Evolutionary conservation across 2,329 filamentous ascomycete genomes (phyloP).

Genomic region (Fusarium chlamydosporum): DNA sequence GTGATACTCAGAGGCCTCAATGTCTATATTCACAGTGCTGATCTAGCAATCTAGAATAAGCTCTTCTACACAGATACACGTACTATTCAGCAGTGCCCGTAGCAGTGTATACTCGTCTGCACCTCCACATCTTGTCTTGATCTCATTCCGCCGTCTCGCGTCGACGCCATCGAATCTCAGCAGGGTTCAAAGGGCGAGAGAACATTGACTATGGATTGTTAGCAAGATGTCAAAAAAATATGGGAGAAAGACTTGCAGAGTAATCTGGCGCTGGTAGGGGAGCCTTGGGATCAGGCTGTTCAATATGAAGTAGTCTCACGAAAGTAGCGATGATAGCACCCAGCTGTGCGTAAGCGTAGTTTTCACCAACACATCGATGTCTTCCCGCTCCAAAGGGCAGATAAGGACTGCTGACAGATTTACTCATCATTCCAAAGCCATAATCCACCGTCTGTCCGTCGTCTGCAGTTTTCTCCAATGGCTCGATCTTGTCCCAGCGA

Average conservation of each 20-base stretch:
- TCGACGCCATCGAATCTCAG: slow-evolving; percentile 36
- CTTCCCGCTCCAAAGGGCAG: slow-evolving; percentile 95
- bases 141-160: background rate
- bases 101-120: too few relatives aligned
- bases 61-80: too few relatives aligned
- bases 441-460: slow-evolving; percentile 87
- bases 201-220: slow-evolving; percentile 40
- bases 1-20: too few relatives aligned
- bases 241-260: slow-evolving; percentile 60
- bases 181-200: slow-evolving; percentile 46
- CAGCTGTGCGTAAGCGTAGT: slow-evolving; percentile 93
- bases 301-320: slow-evolving; percentile 82
- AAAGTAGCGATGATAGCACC: slow-evolving; percentile 84
- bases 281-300: slow-evolving; percentile 64
- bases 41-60: too few relatives aligned
- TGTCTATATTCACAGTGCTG: background rate
- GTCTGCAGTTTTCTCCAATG: slow-evolving; percentile 62
- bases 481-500: slow-evolving; percentile 77
- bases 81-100: too few relatives aligned
- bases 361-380: slow-evolving; percentile 95
- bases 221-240: accelerated
- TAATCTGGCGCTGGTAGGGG: slow-evolving; percentile 74
- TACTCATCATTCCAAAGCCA: slow-evolving; percentile 92
- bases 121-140: background rate
- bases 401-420: slow-evolving; percentile 90